Percentiles rank a stretch among this genome's conserved stretches.
These are phyloP conservation scores for Trichoderma lentiforme DNA, from an alignment of 2,329 filamentous ascomycete species.

Conservation along the genomic window DNA sequence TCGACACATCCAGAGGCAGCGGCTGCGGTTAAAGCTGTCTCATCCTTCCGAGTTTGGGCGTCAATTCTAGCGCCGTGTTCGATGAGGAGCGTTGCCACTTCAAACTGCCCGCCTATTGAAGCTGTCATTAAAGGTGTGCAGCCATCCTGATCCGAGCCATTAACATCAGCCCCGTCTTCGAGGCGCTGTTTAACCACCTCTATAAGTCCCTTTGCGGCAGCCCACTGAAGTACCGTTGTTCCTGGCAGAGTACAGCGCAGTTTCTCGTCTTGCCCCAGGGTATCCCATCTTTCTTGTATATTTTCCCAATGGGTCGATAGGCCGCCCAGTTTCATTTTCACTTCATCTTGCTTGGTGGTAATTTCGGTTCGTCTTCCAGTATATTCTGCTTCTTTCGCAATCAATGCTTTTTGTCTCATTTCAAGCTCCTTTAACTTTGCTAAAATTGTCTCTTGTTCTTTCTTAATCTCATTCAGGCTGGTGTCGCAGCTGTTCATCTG, in stretches of 20 bases:
- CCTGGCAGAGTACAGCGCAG: background rate
- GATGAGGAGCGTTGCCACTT: background rate
- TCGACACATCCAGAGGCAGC: background rate
- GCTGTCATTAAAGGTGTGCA: background rate
- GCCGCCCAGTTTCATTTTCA: background rate
- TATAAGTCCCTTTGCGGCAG: conserved; percentile 4
- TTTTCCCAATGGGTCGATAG: background rate
- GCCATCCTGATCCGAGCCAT: background rate
- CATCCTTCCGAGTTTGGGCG: too few relatives aligned
- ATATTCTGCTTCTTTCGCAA: background rate
- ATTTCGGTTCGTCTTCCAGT: background rate
- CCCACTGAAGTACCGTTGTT: background rate
- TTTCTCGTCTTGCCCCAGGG: background rate
- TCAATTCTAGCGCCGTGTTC: background rate
- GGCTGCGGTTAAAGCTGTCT: background rate
- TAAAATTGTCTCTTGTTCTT: background rate
- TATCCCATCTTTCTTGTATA: background rate
- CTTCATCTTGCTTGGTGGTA: background rate
- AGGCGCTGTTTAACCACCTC: conserved; percentile 16
- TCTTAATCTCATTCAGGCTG: background rate
- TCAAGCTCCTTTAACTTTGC: background rate
- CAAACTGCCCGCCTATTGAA: background rate
- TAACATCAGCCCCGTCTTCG: background rate
- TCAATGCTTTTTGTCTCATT: background rate
- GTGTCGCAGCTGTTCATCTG: background rate